Evolutionary conservation across 169 alveolate genomes (phyloP), one percentile per base, ranked within the genome.

Genomic region (Neospora caninum): DNA sequence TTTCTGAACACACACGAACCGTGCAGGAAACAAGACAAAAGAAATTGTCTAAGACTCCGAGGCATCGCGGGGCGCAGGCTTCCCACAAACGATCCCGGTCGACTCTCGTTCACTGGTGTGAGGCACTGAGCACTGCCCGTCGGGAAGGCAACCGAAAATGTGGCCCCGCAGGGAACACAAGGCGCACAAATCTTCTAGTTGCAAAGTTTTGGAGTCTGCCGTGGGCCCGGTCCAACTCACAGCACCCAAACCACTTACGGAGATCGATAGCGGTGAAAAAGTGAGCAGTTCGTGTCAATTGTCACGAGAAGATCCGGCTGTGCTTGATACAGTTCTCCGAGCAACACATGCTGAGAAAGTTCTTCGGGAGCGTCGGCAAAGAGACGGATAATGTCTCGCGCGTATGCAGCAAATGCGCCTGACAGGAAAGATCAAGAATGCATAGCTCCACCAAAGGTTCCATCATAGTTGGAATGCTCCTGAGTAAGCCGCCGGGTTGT

Each of bases 391-490:
- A 82, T 42, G 31, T 42, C 67, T 42, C 64, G 20, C 58, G 89
- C 89, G 89, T 41, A 82, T 9, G 54, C 89, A 22, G 41, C 67
- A 43, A 82, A 82, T 6, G 89, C 89, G 67, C 89, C 89, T 73
- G 42, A 36, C 13, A n/a, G n/a, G 16, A 49, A 49, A 49, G 58
- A 4, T 7, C 13, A 49, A 49, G 4, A 13, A 49, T 49, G 4
- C 58, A 49, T 49, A 49, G 13, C 58, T 49, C 13, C 58, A 49
- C 4, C 58, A 49, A 4, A 49, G 58, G 13, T 13, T 4, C 22
- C 58, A 49, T 49, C 58, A 7, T 49, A 13, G 22, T 49, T 7
- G 58, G 22, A 13, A 4, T 49, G 13, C 13, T 4, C 22, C 58
- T 49, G 22, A 49, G 58, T 49, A 4, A 49, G 13, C 58, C 22